phyloP scores from a whole-genome alignment of 169 alveolate genomes.

The Plasmodium adleri region DNA sequence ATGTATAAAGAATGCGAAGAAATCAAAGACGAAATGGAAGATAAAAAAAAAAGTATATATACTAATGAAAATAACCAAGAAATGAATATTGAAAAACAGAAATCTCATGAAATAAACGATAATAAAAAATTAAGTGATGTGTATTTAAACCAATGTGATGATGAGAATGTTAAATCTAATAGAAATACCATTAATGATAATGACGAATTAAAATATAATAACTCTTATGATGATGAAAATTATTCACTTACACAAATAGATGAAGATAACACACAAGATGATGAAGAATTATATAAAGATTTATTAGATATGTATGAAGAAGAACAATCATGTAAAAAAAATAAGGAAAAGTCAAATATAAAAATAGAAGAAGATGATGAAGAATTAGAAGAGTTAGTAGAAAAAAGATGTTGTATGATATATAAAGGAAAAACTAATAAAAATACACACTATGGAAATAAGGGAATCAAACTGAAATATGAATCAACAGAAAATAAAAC shows the following conservation, averaged over 20 bases:
- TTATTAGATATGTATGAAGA: neutral
- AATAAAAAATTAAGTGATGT: too few species aligned
- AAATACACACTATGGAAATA: neutral
- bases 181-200: too few species aligned
- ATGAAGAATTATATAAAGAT: neutral
- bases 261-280: conserved; percentile 10
- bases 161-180: too few species aligned
- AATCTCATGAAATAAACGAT: too few species aligned
- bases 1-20: neutral
- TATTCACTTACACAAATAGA: neutral
- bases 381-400: neutral
- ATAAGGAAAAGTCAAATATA: neutral
- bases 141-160: too few species aligned
- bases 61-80: too few species aligned
- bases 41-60: too few species aligned
- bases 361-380: neutral
- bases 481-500: conserved; percentile 10
- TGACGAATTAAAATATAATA: neutral
- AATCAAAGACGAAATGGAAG: neutral
- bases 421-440: neutral
- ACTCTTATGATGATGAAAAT: neutral
- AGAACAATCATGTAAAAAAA: neutral
- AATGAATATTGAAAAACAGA: too few species aligned
- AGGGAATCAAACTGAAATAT: neutral
- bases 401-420: neutral